Evolutionary conservation across 1,284 basidiomycete genomes (phyloP).

Genomic region (Cryptococcus floricola): DNA sequence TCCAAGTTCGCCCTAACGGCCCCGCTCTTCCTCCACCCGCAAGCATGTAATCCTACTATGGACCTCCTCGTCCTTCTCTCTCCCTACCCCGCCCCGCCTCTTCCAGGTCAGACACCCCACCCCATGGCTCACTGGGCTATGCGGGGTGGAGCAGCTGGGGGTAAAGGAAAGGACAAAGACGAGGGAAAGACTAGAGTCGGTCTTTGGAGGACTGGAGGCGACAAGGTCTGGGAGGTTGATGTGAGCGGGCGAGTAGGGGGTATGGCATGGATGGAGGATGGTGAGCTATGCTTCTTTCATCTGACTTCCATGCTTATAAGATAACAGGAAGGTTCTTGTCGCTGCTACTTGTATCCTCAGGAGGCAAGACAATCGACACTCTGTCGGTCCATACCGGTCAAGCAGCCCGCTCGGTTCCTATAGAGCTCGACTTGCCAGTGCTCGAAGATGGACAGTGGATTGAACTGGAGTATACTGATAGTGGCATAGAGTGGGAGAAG

Average conservation of each 20-base stretch:
- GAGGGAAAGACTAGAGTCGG: conserved; percentile 21
- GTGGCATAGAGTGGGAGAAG: conserved; percentile 15
- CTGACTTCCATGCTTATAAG: conserved; percentile 2
- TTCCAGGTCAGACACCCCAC: not conserved
- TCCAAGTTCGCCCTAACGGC: conserved; percentile 22
- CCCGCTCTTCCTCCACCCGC: conserved; percentile 32
- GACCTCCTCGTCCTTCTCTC: conserved; percentile 38
- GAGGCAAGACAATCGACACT: conserved; percentile 22
- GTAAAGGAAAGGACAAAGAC: conserved; percentile 21
- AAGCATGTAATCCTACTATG: conserved; percentile 43
- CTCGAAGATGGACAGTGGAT: conserved; percentile 11
- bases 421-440: conserved; percentile 2
- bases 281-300: conserved; percentile 16
- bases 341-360: conserved; percentile 15
- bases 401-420: conserved; percentile 14
- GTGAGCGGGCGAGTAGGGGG: conserved; percentile 27
- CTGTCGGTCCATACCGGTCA: conserved; percentile 41
- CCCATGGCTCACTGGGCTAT: not conserved
- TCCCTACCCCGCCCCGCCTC: not conserved
- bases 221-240: conserved; percentile 40
- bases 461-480: conserved; percentile 17
- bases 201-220: conserved; percentile 38
- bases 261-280: conserved; percentile 42
- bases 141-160: not conserved
- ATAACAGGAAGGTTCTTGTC: conserved; percentile 33